A percentile compares a stretch with the other conserved stretches of the same genome.
Conservation (phyloP, 2,329 filamentous ascomycete genomes). For the Pseudogymnoascus sp. region DNA sequence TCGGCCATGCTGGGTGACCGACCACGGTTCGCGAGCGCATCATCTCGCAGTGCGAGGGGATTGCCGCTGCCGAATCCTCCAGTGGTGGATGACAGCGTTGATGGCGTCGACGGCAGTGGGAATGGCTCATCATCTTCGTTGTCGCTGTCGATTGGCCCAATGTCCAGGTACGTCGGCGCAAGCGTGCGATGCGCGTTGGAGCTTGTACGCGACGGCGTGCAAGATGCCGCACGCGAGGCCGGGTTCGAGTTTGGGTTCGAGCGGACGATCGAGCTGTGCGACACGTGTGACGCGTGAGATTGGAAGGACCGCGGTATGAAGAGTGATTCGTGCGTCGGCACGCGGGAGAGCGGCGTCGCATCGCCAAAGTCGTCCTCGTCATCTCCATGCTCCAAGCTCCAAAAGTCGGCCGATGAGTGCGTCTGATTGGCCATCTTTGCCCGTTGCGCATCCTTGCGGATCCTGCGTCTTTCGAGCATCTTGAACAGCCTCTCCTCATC, state of each 20-base stretch:
- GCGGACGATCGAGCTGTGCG: conserved; percentile 17
- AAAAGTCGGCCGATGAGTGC: conserved; percentile 51
- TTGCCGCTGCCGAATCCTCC: conserved; percentile 67
- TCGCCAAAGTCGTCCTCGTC: conserved; percentile 36
- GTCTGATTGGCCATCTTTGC: conserved; percentile 44
- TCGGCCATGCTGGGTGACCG: conserved; percentile 76
- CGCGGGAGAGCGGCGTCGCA: conserved; percentile 22
- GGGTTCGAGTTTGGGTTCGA: conserved; percentile 26
- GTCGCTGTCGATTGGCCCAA: conserved; percentile 34
- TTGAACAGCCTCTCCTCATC: conserved; percentile 53
- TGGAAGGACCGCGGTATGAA: conserved; percentile 9
- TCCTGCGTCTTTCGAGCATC: conserved; percentile 51
- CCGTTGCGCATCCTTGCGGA: conserved; percentile 50
- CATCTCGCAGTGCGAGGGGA: conserved; percentile 31
- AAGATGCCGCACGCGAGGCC: conserved; percentile 24
- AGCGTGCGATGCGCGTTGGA: conserved; percentile 29
- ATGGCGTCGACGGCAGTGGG: conserved; percentile 45
- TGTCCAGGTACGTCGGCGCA: conserved; percentile 27
- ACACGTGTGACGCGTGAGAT: conserved; percentile 18
- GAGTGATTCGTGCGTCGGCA: conserved; percentile 23
- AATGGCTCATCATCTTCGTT: conserved; percentile 46
- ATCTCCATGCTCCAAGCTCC: conserved; percentile 77
- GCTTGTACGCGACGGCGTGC: conserved; percentile 23
- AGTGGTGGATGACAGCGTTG: conserved; percentile 37
- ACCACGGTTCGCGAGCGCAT: conserved; percentile 49